Percentiles rank a stretch among this genome's conserved stretches.
These are phyloP conservation scores for Cutaneotrichosporon mucoides DNA, from an alignment of 1,284 basidiomycete genomes.

Conservation along the genomic window DNA sequence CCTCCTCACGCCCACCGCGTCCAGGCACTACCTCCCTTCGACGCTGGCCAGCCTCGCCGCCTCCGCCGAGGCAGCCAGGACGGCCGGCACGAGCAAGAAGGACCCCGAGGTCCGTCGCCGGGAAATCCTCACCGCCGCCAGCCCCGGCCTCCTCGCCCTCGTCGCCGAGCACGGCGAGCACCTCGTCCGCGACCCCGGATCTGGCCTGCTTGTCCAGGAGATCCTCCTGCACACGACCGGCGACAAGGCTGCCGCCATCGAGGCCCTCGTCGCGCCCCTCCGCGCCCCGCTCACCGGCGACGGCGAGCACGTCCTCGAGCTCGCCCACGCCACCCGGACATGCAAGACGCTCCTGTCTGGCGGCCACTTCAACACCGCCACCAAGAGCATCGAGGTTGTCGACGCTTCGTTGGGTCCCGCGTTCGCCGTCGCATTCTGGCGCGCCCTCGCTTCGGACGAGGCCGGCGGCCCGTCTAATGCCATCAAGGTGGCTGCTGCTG, in stretches of 20 bases:
- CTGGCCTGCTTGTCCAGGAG: conserved; percentile 69
- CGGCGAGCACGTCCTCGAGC: conserved; percentile 62
- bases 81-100: conserved; percentile 70
- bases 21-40: conserved; percentile 75
- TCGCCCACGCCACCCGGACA: conserved; percentile 70
- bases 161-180: conserved; percentile 58
- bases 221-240: conserved; percentile 75
- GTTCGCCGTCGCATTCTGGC: conserved; percentile 60
- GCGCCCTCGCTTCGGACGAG: conserved; percentile 51
- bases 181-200: conserved; percentile 67
- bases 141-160: conserved; percentile 64
- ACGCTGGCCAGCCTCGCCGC: conserved; percentile 65
- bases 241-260: conserved; percentile 64
- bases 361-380: conserved; percentile 71
- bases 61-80: conserved; percentile 55
- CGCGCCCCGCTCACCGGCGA: conserved; percentile 56
- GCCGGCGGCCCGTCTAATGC: conserved; percentile 47
- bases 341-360: conserved; percentile 84
- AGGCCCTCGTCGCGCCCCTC: conserved; percentile 59
- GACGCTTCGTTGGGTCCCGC: conserved; percentile 57
- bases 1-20: conserved; percentile 69
- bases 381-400: conserved; percentile 55
- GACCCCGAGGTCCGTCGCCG: conserved; percentile 58
- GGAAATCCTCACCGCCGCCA: conserved; percentile 67
- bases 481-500: conserved; percentile 62